phyloP scores from a whole-genome alignment of 108 stramenopile genomes.

The Cafeteria roenbergensis region DNA sequence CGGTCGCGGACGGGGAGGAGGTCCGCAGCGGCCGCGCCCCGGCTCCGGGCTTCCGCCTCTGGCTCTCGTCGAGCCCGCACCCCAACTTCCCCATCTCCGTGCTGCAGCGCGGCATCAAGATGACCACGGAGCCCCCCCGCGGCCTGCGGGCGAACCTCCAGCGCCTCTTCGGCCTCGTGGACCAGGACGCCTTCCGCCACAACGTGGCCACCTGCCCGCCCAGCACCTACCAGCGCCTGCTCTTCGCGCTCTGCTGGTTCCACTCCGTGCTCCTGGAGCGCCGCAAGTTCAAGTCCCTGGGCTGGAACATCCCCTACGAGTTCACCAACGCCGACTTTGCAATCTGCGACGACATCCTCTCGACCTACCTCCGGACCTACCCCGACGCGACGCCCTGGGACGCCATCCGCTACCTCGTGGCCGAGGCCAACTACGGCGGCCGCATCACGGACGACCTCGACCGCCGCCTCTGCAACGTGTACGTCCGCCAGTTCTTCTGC shows the following conservation, averaged over 20 bases:
- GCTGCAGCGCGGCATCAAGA: constrained; percentile 47
- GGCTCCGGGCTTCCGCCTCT: constrained; percentile 42
- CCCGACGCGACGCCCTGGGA: constrained; percentile 50
- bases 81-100: constrained; percentile 53
- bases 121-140: constrained; percentile 53
- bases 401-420: constrained; percentile 51
- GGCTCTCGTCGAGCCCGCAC: constrained; percentile 44
- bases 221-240: constrained; percentile 42
- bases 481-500: constrained; percentile 48
- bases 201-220: not conserved
- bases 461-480: constrained; percentile 44
- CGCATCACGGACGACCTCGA: constrained; percentile 58
- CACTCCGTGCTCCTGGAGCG: constrained; percentile 51
- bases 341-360: constrained; percentile 51
- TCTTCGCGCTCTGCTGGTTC: constrained; percentile 54
- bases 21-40: no score
- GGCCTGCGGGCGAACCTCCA: constrained; percentile 46
- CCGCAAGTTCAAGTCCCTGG: constrained; percentile 54
- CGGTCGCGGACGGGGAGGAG: not conserved
- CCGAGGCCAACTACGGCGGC: constrained; percentile 57
- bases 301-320: constrained; percentile 58
- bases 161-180: constrained; percentile 48
- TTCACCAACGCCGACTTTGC: constrained; percentile 55
- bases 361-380: constrained; percentile 46
- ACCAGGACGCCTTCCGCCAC: constrained; percentile 31